These are phyloP conservation scores for Paraleonurus japonicus DNA, from an alignment of 257 asterid genomes.

Conservation along the genomic window DNA sequence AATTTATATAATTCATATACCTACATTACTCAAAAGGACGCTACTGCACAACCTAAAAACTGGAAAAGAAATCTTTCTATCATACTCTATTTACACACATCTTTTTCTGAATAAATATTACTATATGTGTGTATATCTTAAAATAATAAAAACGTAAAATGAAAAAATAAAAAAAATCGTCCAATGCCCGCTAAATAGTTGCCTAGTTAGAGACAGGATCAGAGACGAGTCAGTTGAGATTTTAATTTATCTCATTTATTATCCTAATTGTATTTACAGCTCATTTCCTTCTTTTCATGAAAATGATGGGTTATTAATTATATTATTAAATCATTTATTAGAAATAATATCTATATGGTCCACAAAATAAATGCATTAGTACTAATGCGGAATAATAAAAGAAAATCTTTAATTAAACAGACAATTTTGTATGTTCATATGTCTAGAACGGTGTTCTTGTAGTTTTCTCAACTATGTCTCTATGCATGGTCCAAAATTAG, in stretches of 20 bases:
- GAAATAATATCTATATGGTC: constrained; percentile 24
- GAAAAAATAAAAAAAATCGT: neutral
- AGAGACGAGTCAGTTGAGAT: neutral
- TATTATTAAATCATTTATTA: neutral
- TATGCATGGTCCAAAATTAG: neutral
- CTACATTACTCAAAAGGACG: neutral
- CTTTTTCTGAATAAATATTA: too few relatives aligned
- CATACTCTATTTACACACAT: neutral
- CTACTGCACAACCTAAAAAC: neutral
- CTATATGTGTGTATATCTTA: too few relatives aligned
- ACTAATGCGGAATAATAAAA: constrained; percentile 1
- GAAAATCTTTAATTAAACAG: neutral
- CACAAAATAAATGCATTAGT: constrained; percentile 20
- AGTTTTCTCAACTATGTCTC: constrained; percentile 5
- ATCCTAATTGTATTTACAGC: neutral
- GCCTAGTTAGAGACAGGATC: neutral
- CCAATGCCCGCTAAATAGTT: neutral
- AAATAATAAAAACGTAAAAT: neutral
- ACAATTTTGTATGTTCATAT: neutral
- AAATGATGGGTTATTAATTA: neutral
- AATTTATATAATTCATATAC: neutral
- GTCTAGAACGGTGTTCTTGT: neutral
- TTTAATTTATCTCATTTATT: neutral
- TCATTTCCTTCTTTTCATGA: neutral
- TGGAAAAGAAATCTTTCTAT: neutral